Conservation (phyloP, 2,329 filamentous ascomycete genomes). For the Paraconiothyrium brasiliense region DNA sequence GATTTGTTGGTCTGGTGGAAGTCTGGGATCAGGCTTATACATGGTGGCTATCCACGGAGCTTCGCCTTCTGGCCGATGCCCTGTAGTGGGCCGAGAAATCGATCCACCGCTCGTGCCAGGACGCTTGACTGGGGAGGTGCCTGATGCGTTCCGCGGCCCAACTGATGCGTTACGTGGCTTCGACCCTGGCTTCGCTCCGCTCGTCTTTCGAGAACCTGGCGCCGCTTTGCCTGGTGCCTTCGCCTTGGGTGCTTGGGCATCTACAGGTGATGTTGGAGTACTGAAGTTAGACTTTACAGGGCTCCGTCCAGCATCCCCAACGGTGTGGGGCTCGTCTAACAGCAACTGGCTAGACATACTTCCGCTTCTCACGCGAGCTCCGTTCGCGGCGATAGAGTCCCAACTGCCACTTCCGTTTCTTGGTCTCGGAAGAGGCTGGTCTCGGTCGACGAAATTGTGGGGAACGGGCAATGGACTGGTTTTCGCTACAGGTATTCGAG, state of each 20-base stretch:
- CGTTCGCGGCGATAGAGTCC: slow-evolving; percentile 67
- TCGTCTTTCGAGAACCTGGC: slow-evolving; percentile 48
- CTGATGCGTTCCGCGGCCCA: slow-evolving; percentile 39
- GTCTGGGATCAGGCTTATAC: slow-evolving; percentile 92
- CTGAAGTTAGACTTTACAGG: slow-evolving; percentile 35
- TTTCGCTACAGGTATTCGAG: slow-evolving; percentile 87
- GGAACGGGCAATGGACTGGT: slow-evolving; percentile 80
- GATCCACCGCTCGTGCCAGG: slow-evolving; percentile 71
- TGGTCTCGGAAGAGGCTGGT: slow-evolving; percentile 71
- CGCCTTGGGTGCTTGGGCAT: slow-evolving; percentile 50
- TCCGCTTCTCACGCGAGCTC: slow-evolving; percentile 74
- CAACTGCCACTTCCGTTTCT: slow-evolving; percentile 65
- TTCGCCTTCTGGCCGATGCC: slow-evolving; percentile 86
- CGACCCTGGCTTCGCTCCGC: slow-evolving; percentile 39
- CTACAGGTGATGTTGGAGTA: slow-evolving; percentile 38
- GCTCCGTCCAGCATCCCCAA: slow-evolving; percentile 35
- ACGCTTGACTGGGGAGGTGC: slow-evolving; percentile 59
- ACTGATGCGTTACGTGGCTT: slow-evolving; percentile 47
- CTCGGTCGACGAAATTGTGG: slow-evolving; percentile 75
- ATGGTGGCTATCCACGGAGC: slow-evolving; percentile 94
- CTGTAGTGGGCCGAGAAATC: slow-evolving; percentile 63
- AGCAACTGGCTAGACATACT: slow-evolving; percentile 66
- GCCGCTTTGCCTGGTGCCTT: slow-evolving; percentile 50
- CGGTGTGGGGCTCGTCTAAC: slow-evolving; percentile 58
- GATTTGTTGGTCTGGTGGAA: slow-evolving; percentile 94